Evolutionary conservation across 768 basidiomycete species (phyloP), one percentile per base, ranked within the genome.

Genomic region (Cystobasidium ongulense): DNA sequence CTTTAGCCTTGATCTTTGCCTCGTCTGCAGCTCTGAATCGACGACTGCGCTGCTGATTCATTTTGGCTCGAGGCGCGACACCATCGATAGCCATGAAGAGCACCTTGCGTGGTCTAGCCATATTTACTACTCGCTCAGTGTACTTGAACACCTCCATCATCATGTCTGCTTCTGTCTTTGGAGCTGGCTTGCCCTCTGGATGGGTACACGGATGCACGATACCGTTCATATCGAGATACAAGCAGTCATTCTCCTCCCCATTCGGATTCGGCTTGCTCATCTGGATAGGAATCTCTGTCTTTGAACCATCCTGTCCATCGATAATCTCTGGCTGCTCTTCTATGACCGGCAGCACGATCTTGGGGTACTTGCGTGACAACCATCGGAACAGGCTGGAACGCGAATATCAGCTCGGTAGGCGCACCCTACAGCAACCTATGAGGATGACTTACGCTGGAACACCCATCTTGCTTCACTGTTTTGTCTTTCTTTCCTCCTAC

Each of bases 161-260:
- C 96, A 99, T 99, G 63, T 96, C 93, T 80, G 93, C 91, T 81
- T 99, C 96, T 1, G 93, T 97, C 81, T 96, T 92, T 0, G 96
- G 96, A 4, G 96, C 88, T 39, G 95, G 93, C 85, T 90, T 94
- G 79, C 94, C 95, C 82, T 98, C 96, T 0, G 96, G 96, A 80
- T 99, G 96, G 0, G 96, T 99, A 86, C 96, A 98, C 0, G 96
- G 96, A 82, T 99, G 96, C 13, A 99, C 96, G 81, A 98, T 98
- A 77, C 92, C 96, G 81, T 99, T 99, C 96, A 99, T 98, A 80
- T 99, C 95, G 52, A 99, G 85, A 81, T 99, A 99, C 57, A 99
- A 84, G 81, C 91, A 92, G 83, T 99, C 96, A 77, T 94, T 92
- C 83, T 99, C 96, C 73, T 85, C 84, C 29, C 89, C 92, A 80